Conservation (phyloP, 768 basidiomycete species). For the Lepiota venenata region DNA sequence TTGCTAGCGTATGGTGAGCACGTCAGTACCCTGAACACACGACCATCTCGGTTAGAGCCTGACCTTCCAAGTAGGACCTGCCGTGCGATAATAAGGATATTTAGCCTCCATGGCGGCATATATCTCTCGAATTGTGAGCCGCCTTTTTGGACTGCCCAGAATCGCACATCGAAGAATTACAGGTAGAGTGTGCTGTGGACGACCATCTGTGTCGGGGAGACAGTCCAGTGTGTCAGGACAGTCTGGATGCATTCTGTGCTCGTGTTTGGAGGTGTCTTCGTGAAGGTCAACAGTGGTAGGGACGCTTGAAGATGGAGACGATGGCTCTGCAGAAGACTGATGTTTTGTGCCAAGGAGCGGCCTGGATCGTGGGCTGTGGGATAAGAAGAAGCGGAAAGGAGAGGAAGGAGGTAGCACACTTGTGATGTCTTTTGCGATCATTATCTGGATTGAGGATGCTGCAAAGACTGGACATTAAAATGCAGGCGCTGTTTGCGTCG, state of each 20-base stretch:
- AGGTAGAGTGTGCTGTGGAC: slow-evolving; percentile 82
- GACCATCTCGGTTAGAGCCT: slow-evolving; percentile 13
- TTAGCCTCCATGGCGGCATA: slow-evolving; percentile 86
- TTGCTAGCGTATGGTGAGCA: slow-evolving; percentile 48
- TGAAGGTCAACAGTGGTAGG: slow-evolving; percentile 9
- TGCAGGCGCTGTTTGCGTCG: slow-evolving; percentile 8
- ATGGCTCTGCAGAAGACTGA: slow-evolving; percentile 5
- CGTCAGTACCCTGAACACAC: slow-evolving; percentile 12
- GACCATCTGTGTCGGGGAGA: slow-evolving; percentile 72
- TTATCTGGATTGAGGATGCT: slow-evolving; percentile 57
- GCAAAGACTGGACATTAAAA: slow-evolving; percentile 52
- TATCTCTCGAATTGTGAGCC: slow-evolving; percentile 81
- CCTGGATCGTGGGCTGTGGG: slow-evolving; percentile 20
- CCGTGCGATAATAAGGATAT: slow-evolving; percentile 76
- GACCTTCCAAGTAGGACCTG: slow-evolving; percentile 87
- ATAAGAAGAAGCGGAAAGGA: slow-evolving; percentile 12
- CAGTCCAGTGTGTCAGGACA: slow-evolving; percentile 78
- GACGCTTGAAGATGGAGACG: slow-evolving; percentile 6
- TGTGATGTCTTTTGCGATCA: slow-evolving; percentile 31
- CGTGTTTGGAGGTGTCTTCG: slow-evolving; percentile 19
- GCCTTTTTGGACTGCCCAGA: slow-evolving; percentile 68
- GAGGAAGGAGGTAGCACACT: slow-evolving; percentile 29
- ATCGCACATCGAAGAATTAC: slow-evolving; percentile 85
- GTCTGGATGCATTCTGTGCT: slow-evolving; percentile 65
- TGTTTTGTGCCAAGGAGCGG: slow-evolving; percentile 23